Evolutionary conservation across 176 grass and related monocot species (phyloP).

Genomic region (Bromus sterilis): DNA sequence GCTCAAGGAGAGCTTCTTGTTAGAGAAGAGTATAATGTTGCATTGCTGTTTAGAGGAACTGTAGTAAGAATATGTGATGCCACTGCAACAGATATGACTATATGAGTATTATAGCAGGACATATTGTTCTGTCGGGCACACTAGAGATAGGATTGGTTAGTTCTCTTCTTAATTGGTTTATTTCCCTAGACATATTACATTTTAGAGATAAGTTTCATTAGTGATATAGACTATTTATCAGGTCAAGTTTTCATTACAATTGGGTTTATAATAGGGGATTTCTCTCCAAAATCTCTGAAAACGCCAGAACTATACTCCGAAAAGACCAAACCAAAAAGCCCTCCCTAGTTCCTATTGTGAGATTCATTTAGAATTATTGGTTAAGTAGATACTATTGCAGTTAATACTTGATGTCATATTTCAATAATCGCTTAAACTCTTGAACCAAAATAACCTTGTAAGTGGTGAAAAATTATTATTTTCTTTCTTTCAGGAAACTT

Average conservation of each 20-base stretch:
- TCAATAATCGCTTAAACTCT: neutral
- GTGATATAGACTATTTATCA: neutral
- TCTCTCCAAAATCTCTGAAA: neutral
- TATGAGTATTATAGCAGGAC: neutral
- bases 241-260: neutral
- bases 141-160: neutral
- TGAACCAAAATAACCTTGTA: neutral
- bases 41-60: neutral
- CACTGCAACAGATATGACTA: neutral
- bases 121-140: neutral
- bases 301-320: neutral
- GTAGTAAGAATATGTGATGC: neutral
- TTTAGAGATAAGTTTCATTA: neutral
- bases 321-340: neutral
- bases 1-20: neutral
- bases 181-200: neutral
- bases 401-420: neutral
- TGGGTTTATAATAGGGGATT: neutral
- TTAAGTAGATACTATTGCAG: neutral
- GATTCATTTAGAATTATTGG: neutral
- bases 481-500: conserved; percentile 38
- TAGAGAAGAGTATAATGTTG: neutral
- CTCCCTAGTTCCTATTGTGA: neutral
- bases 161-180: neutral
- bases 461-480: neutral